Conservation (phyloP, 1,284 basidiomycete species). For the Sanguinoderma infundibulare region DNA sequence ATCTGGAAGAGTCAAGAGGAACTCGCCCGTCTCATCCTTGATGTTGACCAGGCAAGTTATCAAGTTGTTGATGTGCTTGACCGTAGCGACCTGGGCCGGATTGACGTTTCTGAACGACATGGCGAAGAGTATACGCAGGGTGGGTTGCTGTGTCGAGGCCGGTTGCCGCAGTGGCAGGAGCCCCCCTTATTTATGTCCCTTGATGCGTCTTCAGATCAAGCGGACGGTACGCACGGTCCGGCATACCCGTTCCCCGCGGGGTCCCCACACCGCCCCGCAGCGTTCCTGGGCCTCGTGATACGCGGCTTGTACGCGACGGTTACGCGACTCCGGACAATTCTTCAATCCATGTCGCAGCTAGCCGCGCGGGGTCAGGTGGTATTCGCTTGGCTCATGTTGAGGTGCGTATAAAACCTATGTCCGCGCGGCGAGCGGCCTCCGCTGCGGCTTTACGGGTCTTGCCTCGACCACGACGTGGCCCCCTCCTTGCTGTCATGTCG, state of each 20-base stretch:
- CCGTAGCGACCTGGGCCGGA: conserved; percentile 34
- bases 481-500: conserved; percentile 4
- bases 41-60: conserved; percentile 65
- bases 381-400: not conserved
- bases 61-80: conserved; percentile 48
- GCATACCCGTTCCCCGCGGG: too few relatives aligned
- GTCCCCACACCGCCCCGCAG: not conserved
- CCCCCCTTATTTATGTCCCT: too few relatives aligned
- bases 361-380: conserved; percentile 9
- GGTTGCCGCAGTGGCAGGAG: too few relatives aligned
- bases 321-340: not conserved
- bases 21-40: conserved; percentile 61
- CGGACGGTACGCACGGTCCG: too few relatives aligned
- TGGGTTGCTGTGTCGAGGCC: not conserved
- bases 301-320: too few relatives aligned
- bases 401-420: conserved; percentile 3
- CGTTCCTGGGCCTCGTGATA: not conserved
- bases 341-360: not conserved
- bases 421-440: not conserved
- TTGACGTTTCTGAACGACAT: conserved; percentile 16
- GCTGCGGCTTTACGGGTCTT: not conserved
- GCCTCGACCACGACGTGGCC: not conserved
- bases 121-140: not conserved
- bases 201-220: too few relatives aligned
- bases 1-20: conserved; percentile 56